These are phyloP conservation scores for Backusella australiensis DNA, from an alignment of 192 early-diverging fungal genomes.

Conservation along the genomic window DNA sequence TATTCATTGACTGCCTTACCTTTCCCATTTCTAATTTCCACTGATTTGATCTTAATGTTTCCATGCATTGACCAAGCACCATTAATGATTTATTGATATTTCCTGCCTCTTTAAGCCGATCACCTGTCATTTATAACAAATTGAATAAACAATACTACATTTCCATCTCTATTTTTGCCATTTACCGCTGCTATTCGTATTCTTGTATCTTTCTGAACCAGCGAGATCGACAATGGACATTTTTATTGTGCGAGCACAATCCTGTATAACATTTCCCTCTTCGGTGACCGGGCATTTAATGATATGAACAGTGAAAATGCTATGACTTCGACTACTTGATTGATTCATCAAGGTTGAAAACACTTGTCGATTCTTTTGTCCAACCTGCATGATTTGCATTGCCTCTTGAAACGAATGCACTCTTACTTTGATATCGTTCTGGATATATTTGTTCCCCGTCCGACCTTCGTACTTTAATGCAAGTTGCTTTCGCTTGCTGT, in stretches of 20 bases:
- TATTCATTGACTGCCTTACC: slow-evolving; percentile 18
- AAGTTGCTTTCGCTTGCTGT: slow-evolving; percentile 31
- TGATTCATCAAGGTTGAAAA: slow-evolving; percentile 57
- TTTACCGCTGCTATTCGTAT: slow-evolving; percentile 43
- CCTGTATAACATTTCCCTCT: slow-evolving; percentile 38
- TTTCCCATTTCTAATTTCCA: slow-evolving; percentile 30
- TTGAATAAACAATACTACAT: not conserved
- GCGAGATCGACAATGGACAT: slow-evolving; percentile 72
- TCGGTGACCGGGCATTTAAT: slow-evolving; percentile 49
- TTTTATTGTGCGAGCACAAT: slow-evolving; percentile 12
- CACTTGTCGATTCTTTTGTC: slow-evolving; percentile 56
- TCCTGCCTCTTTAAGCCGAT: slow-evolving; percentile 59
- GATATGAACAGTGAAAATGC: slow-evolving; percentile 65
- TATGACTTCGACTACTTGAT: slow-evolving; percentile 60
- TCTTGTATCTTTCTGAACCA: slow-evolving; percentile 62
- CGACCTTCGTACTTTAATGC: slow-evolving; percentile 40
- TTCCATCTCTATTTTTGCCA: not conserved
- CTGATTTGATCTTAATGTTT: slow-evolving; percentile 57
- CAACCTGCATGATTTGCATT: slow-evolving; percentile 51
- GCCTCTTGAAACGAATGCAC: slow-evolving; percentile 56
- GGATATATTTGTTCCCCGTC: slow-evolving; percentile 52
- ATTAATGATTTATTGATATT: slow-evolving; percentile 70
- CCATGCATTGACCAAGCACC: slow-evolving; percentile 74
- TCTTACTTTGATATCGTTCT: slow-evolving; percentile 56
- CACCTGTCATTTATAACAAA: slow-evolving; percentile 25